Percentiles rank a stretch among this genome's conserved stretches.
phyloP scores from a whole-genome alignment of 768 basidiomycete species.

The Solioccasus polychromus region DNA sequence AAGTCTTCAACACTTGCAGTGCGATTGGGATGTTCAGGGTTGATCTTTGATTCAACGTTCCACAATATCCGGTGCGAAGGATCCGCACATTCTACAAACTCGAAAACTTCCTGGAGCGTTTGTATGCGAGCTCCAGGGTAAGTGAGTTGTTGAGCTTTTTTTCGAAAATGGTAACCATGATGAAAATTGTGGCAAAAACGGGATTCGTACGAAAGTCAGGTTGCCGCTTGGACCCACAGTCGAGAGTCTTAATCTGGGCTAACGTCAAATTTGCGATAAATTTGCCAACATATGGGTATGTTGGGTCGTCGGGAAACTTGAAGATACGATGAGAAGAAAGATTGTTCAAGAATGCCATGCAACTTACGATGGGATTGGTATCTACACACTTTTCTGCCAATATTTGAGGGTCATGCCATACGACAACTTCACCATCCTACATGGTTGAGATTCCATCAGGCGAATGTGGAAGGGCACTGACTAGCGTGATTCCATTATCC shows the following conservation, averaged over 20 bases:
- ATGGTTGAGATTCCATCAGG: slow-evolving; percentile 4
- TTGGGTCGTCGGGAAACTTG: slow-evolving; percentile 55
- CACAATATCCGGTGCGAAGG: slow-evolving; percentile 57
- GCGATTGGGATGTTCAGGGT: slow-evolving; percentile 48
- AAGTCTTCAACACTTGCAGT: slow-evolving; percentile 59
- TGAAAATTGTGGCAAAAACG: neutral
- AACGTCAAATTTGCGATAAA: slow-evolving; percentile 73
- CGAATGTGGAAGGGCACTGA: slow-evolving; percentile 20
- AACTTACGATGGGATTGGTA: slow-evolving; percentile 58
- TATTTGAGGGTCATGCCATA: slow-evolving; percentile 80
- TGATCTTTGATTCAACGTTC: slow-evolving; percentile 81
- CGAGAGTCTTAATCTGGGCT: slow-evolving; percentile 74
- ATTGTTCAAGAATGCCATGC: neutral
- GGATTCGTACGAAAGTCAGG: slow-evolving; percentile 51
- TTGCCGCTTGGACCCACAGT: slow-evolving; percentile 72
- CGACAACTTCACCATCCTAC: slow-evolving; percentile 73
- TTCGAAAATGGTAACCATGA: slow-evolving; percentile 2
- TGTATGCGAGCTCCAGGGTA: slow-evolving; percentile 72
- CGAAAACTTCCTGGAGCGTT: slow-evolving; percentile 71
- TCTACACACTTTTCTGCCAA: slow-evolving; percentile 63
- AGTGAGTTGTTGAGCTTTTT: slow-evolving; percentile 55
- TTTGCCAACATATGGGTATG: slow-evolving; percentile 76
- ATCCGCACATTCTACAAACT: slow-evolving; percentile 73
- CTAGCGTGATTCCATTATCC: slow-evolving; percentile 76
- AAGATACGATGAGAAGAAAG: slow-evolving; percentile 1